A percentile compares a stretch with the other conserved stretches of the same genome.
Conservation (phyloP, 208 protist genomes). For the Crithidia bombi region DNA sequence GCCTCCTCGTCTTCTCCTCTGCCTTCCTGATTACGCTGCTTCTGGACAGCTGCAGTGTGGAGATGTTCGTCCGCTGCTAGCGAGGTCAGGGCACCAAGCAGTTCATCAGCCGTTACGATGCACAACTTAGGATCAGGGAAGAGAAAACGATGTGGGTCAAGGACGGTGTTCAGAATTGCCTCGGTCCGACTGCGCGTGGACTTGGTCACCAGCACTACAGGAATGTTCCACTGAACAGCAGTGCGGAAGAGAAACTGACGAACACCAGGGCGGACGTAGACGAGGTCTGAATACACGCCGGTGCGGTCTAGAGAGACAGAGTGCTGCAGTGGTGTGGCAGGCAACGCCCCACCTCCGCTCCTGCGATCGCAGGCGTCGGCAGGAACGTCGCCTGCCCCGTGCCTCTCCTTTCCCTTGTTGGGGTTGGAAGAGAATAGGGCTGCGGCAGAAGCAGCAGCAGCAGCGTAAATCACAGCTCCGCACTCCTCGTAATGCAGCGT, state of each 20-base stretch:
- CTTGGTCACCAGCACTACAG: constrained; percentile 78
- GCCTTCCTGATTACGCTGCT: too few relatives aligned
- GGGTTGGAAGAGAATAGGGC: background rate
- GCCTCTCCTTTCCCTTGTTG: background rate
- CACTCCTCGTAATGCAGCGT: constrained; percentile 53
- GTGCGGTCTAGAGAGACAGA: background rate
- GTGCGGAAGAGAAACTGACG: constrained; percentile 56
- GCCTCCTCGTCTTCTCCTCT: background rate
- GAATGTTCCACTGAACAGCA: constrained; percentile 74
- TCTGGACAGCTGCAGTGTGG: too few relatives aligned
- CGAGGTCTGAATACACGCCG: constrained; percentile 41
- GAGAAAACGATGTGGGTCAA: constrained; percentile 66
- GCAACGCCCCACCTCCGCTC: too few relatives aligned
- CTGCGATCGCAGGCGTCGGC: background rate
- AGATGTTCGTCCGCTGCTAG: too few relatives aligned
- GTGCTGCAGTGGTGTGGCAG: too few relatives aligned
- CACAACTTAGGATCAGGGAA: constrained; percentile 34
- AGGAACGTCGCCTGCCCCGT: background rate
- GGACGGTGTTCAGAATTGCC: constrained; percentile 58
- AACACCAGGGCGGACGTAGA: constrained; percentile 72
- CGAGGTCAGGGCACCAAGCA: constrained; percentile 8
- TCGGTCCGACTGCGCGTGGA: constrained; percentile 59
- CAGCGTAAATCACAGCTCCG: constrained; percentile 39
- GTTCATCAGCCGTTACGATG: constrained; percentile 37
- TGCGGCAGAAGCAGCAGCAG: background rate